phyloP scores from a whole-genome alignment of 2,329 filamentous ascomycete genomes.

The Fusarium subglutinans region DNA sequence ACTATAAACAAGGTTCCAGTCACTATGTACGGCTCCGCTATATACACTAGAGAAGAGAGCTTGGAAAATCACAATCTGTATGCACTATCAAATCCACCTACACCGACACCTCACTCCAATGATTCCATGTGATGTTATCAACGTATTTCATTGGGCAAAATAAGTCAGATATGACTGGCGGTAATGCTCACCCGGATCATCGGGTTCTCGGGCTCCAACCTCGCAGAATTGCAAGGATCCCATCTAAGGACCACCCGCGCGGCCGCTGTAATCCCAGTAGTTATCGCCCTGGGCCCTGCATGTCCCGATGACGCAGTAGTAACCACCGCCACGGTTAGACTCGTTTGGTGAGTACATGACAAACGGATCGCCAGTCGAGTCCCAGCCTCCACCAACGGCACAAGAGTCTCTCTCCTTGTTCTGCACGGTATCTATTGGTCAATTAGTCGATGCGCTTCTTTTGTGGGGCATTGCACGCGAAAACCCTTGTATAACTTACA shows the following conservation, averaged over 20 bases:
- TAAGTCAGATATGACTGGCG: too few species aligned
- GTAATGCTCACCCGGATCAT: neutral
- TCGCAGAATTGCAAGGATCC: neutral
- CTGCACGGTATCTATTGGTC: neutral
- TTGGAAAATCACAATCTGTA: neutral
- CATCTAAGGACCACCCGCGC: neutral
- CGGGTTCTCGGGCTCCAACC: neutral
- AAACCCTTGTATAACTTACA: neutral
- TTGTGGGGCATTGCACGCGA: neutral
- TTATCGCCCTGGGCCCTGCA: neutral
- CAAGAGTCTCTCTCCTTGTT: neutral
- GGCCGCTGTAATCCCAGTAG: slow-evolving; percentile 4
- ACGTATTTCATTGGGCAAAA: neutral
- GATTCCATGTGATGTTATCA: neutral
- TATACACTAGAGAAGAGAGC: neutral
- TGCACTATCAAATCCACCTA: neutral
- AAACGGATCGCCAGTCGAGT: neutral
- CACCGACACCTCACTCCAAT: neutral
- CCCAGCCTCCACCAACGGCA: neutral
- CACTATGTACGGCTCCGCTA: neutral
- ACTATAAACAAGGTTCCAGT: neutral
- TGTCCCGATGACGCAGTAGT: neutral
- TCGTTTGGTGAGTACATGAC: neutral
- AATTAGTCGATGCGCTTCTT: neutral
- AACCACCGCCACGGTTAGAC: neutral